Evolutionary conservation across 495 filamentous ascomycete species (phyloP), one percentile per base, ranked within the genome.

Genomic region (Xylaria flabelliformis): DNA sequence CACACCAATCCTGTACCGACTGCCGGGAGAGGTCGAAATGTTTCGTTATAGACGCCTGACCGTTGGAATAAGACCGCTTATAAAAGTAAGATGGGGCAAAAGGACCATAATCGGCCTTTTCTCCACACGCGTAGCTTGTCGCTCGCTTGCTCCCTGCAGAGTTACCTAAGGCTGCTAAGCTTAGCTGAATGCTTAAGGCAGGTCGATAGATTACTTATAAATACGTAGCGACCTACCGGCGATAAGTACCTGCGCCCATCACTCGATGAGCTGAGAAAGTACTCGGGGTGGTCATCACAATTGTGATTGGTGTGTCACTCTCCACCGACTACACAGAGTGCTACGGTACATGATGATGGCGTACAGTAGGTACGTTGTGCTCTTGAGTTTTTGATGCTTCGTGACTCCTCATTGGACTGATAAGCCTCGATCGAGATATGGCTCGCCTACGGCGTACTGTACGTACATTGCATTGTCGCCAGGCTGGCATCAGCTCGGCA

Each of bases 401-500:
- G 21, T n/a, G 24, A 8, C 46, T 56, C 50, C 61, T 36, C 61
- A 71, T 71, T 71, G 69, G 69, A 50, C 46, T 64, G 69, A 71
- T 71, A 71, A 71, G 69, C 36, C 48, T 41, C 65, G 69, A 64
- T 64, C 59, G 69, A 63, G 59, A 53, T 29, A 56, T 21, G 32
- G 59, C 48, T 64, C 46, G 55, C 68, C 44, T 48, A 63, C 59
- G 12, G 44, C 26, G 39, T 64, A 42, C 12, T 42, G 12, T 42
- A 64, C 69, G 12, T 42, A 64, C 69, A 29, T 42, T 8, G 39
- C 44, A 34, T 44, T 61, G 59, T 48, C 32, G 59, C 56, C 50
- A 64, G 61, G 69, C 69, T 64, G 61, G 69, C 69, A 71, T 71
- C 69, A 71, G 59, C 69, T 71, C 69, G 61, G 69, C 61, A 64